These are phyloP conservation scores for Hymenotorrendiella dingleyae DNA, from an alignment of 2,329 filamentous ascomycete genomes.

Conservation along the genomic window DNA sequence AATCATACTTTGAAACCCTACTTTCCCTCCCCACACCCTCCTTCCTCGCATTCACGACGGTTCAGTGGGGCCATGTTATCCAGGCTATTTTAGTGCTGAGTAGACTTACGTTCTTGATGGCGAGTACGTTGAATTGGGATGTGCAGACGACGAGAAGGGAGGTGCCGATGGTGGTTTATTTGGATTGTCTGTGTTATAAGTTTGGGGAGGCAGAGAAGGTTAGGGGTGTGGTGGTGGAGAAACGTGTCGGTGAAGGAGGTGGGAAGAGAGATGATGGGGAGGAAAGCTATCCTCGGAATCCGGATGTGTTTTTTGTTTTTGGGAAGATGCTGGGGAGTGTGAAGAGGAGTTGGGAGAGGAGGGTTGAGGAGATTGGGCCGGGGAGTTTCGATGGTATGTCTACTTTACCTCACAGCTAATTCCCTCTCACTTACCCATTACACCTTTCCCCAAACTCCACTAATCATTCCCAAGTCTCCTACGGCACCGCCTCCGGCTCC, in stretches of 20 bases:
- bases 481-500: conserved; percentile 5
- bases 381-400: conserved; percentile 9
- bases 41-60: conserved; percentile 17
- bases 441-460: not conserved
- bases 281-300: no score
- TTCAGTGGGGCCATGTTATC: conserved; percentile 20
- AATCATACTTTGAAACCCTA: conserved; percentile 23
- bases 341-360: conserved; percentile 21
- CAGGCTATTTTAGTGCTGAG: conserved; percentile 19
- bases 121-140: conserved; percentile 20
- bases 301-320: conserved; percentile 22
- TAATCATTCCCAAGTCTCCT: not conserved
- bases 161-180: conserved; percentile 25
- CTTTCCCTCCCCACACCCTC: conserved; percentile 19
- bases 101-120: conserved; percentile 26
- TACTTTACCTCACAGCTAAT: not conserved
- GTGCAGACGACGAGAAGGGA: conserved; percentile 18
- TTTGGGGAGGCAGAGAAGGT: conserved; percentile 8
- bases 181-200: conserved; percentile 26
- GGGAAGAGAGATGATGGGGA: not conserved
- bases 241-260: not conserved
- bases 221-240: not conserved
- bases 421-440: not conserved
- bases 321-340: conserved; percentile 21
- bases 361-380: conserved; percentile 15